Base-by-base conservation (phyloP, 129 eudicot species). In the Tanacetum coccineum region DNA sequence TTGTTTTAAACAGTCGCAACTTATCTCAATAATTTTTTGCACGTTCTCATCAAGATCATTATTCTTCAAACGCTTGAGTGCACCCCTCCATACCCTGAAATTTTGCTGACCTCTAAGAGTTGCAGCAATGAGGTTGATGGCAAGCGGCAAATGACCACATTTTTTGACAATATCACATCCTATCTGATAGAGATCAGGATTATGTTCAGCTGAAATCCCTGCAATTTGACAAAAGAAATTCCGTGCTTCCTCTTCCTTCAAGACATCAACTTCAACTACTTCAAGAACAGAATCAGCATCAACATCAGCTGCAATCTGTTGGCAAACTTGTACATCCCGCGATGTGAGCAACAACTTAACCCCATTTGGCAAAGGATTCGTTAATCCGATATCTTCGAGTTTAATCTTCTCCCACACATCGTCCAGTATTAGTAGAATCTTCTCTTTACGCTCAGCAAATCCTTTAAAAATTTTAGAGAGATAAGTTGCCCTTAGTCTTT, bases 341-440 rank as follows among this genome's bases (percentile, higher is more conserved):
- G 62, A 67, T 70, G 67, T 58, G 3, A 70, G 3, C 59, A 26
- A 46, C 10, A 69, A 15, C 45, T 54, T 54, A 15, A 69, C 9
- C 2, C 64, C 21, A 68, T 56, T 44, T 55, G 74, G 55, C 9
- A 69, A 2, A 21, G 64, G 66, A 56, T 65, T 69, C 26, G 36
- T 0, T 44, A 69, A 21, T 4, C 74, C 74, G 9, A 69, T 22
- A 42, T 44, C 45, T 7, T n/a, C 17, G 4, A 56, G 55, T 10
- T 69, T 44, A 42, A 69, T 2, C 1, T 9, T 9, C 40, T 56
- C 4, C 74, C 74, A 69, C 6, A 56, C 64, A 25, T 69, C 65
- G 1, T 69, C 74, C 4, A 69, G 1, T 44, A 69, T 22, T 1
- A 69, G 26, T 0, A 69, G 17, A 17, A 55, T 2, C 26, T 3